Evolutionary conservation across 2,329 filamentous ascomycete genomes (phyloP).

Genomic region (Ceratocystis harringtonii): DNA sequence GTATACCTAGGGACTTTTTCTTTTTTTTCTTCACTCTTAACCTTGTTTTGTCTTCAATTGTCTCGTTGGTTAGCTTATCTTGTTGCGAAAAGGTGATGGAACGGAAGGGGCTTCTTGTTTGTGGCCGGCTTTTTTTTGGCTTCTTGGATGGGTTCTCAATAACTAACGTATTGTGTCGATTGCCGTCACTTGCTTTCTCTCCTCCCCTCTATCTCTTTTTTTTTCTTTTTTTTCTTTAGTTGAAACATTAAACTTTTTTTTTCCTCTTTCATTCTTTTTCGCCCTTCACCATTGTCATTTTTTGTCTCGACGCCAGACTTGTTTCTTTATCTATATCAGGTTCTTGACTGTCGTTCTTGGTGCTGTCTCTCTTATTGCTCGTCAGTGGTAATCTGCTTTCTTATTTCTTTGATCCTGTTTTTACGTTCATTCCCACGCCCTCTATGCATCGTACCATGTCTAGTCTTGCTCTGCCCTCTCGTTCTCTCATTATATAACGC

Average conservation of each 20-base stretch:
- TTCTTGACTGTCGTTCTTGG: not conserved
- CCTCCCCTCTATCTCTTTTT: constrained; percentile 4
- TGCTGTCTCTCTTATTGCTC: not conserved
- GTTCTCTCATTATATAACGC: not conserved
- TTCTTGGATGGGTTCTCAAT: not conserved
- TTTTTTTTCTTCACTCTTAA: not conserved
- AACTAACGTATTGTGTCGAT: too few relatives aligned
- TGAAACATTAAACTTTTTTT: constrained; percentile 6
- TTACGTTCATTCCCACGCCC: constrained; percentile 6
- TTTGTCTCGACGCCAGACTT: not conserved
- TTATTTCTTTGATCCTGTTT: not conserved
- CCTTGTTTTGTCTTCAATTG: not conserved
- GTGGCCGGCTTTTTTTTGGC: not conserved
- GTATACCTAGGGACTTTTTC: constrained; percentile 2
- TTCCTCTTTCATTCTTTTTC: constrained; percentile 14
- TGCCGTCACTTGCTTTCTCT: constrained; percentile 4
- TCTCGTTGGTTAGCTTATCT: not conserved
- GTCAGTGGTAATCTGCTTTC: too few relatives aligned
- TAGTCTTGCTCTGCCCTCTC: not conserved
- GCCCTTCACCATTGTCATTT: constrained; percentile 5
- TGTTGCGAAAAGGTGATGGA: not conserved
- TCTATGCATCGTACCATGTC: not conserved
- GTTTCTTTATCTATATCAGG: too few relatives aligned
- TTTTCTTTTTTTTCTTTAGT: constrained; percentile 14
- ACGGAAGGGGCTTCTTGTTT: not conserved